A percentile compares a stretch with the other conserved stretches of the same genome.
Evolutionary conservation across 1,284 basidiomycete species (phyloP).

Genomic region (Trametes pubescens): DNA sequence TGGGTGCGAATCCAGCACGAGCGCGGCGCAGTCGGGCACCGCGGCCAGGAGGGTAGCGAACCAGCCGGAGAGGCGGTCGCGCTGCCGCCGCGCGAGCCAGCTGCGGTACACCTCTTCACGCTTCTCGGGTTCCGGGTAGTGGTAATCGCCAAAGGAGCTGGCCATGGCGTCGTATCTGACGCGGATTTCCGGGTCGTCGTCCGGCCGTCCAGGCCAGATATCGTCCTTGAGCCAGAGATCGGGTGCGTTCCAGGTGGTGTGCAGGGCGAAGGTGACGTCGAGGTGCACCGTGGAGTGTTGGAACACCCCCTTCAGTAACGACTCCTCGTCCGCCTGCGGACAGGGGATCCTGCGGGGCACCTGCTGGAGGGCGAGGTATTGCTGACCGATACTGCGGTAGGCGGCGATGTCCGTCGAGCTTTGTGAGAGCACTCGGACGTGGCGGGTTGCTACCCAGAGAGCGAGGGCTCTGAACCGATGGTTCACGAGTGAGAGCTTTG

Average conservation of each 20-base stretch:
- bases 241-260: background rate
- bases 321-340: background rate
- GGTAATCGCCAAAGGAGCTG: background rate
- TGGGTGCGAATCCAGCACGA: background rate
- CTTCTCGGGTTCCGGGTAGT: conserved; percentile 9
- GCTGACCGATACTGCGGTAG: conserved; percentile 18
- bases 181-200: conserved; percentile 7
- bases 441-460: conserved; percentile 5
- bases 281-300: conserved; percentile 11
- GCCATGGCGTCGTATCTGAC: conserved; percentile 1
- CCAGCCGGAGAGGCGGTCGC: conserved; percentile 20
- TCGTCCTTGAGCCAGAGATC: conserved; percentile 19
- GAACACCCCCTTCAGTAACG: background rate
- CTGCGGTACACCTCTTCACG: conserved; percentile 7
- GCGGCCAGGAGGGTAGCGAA: conserved; percentile 19
- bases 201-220: conserved; percentile 10
- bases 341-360: background rate
- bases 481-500: conserved; percentile 6
- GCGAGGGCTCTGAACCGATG: conserved; percentile 2
- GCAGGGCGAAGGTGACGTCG: conserved; percentile 15
- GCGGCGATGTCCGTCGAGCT: conserved; percentile 18
- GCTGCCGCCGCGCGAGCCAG: conserved; percentile 9
- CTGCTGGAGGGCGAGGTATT: conserved; percentile 1
- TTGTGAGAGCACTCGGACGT: conserved; percentile 18
- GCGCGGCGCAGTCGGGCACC: conserved; percentile 17